Percentiles rank a stretch among this genome's conserved stretches.
These are phyloP conservation scores for Lentinula raphanica DNA, from an alignment of 768 basidiomycete species.

Conservation along the genomic window DNA sequence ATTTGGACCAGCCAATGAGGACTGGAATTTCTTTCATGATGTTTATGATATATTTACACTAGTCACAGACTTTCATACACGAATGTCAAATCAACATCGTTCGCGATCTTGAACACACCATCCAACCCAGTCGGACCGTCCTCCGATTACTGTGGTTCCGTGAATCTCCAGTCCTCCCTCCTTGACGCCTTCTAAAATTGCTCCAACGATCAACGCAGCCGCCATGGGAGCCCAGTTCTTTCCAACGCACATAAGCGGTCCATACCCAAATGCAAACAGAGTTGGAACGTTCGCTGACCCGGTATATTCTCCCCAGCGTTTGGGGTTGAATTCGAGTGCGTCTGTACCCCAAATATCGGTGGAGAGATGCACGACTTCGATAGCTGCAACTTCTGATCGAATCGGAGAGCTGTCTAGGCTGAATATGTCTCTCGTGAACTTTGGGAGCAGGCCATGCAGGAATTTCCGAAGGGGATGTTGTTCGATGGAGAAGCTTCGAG, in stretches of 20 bases:
- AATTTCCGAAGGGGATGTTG: not conserved
- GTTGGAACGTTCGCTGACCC: conserved; percentile 11
- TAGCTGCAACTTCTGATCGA: conserved; percentile 28
- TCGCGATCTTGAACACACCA: not conserved
- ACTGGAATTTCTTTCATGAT: not conserved
- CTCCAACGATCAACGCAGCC: conserved; percentile 41
- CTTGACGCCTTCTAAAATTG: conserved; percentile 31
- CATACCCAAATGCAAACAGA: conserved; percentile 44
- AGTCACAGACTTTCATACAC: not conserved
- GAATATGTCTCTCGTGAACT: not conserved
- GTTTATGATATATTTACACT: not conserved
- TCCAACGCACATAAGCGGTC: conserved; percentile 43
- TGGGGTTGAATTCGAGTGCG: conserved; percentile 38
- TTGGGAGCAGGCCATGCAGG: not conserved
- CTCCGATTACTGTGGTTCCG: conserved; percentile 29
- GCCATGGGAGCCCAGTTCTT: conserved; percentile 46
- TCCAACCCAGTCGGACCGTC: conserved; percentile 44
- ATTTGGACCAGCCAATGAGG: too few relatives aligned
- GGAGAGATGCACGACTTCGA: conserved; percentile 30
- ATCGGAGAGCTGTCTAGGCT: conserved; percentile 4
- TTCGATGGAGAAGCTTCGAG: conserved; percentile 18
- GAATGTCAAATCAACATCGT: not conserved
- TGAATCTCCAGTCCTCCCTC: conserved; percentile 22
- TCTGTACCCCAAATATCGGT: conserved; percentile 31
- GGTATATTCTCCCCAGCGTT: conserved; percentile 21